Base-by-base conservation (phyloP, 2,329 filamentous ascomycete species). In the Stachybotrys chlorohalonatus region DNA sequence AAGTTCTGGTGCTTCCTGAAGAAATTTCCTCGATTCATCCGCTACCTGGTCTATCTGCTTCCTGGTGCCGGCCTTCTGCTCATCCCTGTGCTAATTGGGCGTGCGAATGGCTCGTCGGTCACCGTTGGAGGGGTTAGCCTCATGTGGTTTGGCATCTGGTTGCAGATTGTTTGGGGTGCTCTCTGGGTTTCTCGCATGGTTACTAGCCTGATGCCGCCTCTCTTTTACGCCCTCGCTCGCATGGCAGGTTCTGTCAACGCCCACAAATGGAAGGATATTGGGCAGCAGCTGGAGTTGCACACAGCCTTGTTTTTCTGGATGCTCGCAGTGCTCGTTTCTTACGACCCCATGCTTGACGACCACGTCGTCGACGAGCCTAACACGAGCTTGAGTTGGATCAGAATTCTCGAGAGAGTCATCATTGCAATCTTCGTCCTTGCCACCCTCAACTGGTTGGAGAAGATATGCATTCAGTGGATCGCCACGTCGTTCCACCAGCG, bases 241-340 rank as follows among this genome's bases (percentile, higher is more conserved):
- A 75, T 93, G 6, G 85, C 90, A 64, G 82, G 79, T 2, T 94
- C 92, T 15, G 94, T 91, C 67, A 93, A 89, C 62, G 80, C 84
- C 64, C 95, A 94, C 74, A 96, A 96, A 68, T 96, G 92, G 92
- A 86, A 85, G 64, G 92, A 95, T 63, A 84, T 96, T 67, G 91
- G 90, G 17, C 86, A 85, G 56, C 85, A 91, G 62, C 79, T 97
- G 49, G 93, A 97, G 68, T 73, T 97, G 0, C 90, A 90, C 11
- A 85, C 86, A 0, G 91, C 91, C 0, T 71, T 96, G 5, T 96
- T 96, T 70, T 85, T 96, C 60, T 97, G 93, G 93, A 87, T 89
- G 81, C 77, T 97, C 11, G 89, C 89, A 15, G 83, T 95, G 15
- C 83, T 96, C 59, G 79, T 95, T 47, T 95, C 90, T 0, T 96